These are phyloP conservation scores for Neospora caninum DNA, from an alignment of 169 alveolate genomes.

Conservation along the genomic window DNA sequence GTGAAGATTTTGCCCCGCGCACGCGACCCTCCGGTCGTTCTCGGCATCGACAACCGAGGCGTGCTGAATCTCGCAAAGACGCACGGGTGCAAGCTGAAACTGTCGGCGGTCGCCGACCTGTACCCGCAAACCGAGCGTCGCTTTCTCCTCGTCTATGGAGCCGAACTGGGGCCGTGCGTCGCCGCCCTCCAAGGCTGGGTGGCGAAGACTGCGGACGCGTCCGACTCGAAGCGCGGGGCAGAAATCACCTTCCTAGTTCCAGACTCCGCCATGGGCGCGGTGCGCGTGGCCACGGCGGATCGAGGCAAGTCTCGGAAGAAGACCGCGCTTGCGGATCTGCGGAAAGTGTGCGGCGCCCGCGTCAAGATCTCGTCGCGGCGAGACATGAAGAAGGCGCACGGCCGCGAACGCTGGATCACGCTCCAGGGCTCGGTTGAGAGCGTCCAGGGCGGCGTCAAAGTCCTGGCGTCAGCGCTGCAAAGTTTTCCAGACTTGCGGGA, in stretches of 20 bases:
- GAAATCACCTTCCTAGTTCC: not conserved
- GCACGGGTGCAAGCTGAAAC: slow-evolving; percentile 52
- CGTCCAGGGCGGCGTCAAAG: slow-evolving; percentile 35
- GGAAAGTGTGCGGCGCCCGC: not conserved
- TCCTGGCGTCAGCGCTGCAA: not conserved
- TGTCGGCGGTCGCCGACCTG: slow-evolving; percentile 41
- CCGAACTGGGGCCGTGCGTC: not conserved
- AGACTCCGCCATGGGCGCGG: not conserved
- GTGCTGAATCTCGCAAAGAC: slow-evolving; percentile 43
- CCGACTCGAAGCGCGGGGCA: slow-evolving; percentile 33
- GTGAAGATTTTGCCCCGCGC: slow-evolving; percentile 57
- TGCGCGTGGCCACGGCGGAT: slow-evolving; percentile 25
- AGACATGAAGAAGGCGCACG: slow-evolving; percentile 55
- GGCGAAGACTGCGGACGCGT: not conserved
- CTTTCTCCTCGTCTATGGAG: slow-evolving; percentile 57
- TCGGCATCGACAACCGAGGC: slow-evolving; percentile 64
- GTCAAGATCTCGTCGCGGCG: not conserved
- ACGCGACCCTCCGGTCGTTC: slow-evolving; percentile 51
- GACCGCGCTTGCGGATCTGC: not conserved
- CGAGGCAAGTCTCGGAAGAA: not conserved
- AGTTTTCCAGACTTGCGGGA: slow-evolving; percentile 21
- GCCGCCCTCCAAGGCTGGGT: not conserved
- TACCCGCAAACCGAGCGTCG: slow-evolving; percentile 61
- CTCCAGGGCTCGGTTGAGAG: slow-evolving; percentile 30
- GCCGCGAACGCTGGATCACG: slow-evolving; percentile 57